These are phyloP conservation scores for Petunia axillaris DNA, from an alignment of 257 asterid genomes.

Conservation along the genomic window DNA sequence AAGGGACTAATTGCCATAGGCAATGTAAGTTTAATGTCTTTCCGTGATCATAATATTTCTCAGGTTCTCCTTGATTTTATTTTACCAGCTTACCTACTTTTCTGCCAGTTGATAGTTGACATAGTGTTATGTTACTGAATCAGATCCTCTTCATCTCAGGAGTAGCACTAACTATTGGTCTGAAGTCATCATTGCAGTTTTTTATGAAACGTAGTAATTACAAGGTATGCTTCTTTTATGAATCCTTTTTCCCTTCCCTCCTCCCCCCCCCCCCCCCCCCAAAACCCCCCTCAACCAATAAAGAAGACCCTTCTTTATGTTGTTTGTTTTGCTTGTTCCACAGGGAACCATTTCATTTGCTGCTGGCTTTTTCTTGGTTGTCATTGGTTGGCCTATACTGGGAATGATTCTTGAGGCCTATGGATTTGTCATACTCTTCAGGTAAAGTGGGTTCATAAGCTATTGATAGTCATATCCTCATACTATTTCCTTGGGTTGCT, in stretches of 20 bases:
- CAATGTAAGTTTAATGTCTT: conserved; percentile 60
- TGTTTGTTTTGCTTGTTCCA: conserved; percentile 33
- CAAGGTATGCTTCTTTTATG: conserved; percentile 53
- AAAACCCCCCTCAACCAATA: too few relatives aligned
- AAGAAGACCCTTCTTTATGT: too few relatives aligned
- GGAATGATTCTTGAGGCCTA: conserved; percentile 97
- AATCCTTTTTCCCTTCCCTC: not conserved
- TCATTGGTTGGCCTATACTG: conserved; percentile 90
- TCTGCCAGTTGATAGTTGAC: conserved; percentile 9
- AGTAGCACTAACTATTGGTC: conserved; percentile 85
- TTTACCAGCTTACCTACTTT: conserved; percentile 13
- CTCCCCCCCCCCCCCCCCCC: not conserved
- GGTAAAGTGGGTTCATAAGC: conserved; percentile 45
- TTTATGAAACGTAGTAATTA: conserved; percentile 83
- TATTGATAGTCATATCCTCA: conserved; percentile 15
- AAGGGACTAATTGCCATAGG: conserved; percentile 97
- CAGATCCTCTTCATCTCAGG: conserved; percentile 97
- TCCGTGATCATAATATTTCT: conserved; percentile 18
- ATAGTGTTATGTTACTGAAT: conserved; percentile 33
- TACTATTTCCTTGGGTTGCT: conserved; percentile 26
- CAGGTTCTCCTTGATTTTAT: conserved; percentile 23
- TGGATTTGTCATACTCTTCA: conserved; percentile 92
- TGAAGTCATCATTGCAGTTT: conserved; percentile 84
- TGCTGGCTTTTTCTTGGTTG: conserved; percentile 80
- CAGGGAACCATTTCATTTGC: conserved; percentile 85